Conservation (phyloP, 148 eudicot species). For the Rhododendron kiyosumense region DNA sequence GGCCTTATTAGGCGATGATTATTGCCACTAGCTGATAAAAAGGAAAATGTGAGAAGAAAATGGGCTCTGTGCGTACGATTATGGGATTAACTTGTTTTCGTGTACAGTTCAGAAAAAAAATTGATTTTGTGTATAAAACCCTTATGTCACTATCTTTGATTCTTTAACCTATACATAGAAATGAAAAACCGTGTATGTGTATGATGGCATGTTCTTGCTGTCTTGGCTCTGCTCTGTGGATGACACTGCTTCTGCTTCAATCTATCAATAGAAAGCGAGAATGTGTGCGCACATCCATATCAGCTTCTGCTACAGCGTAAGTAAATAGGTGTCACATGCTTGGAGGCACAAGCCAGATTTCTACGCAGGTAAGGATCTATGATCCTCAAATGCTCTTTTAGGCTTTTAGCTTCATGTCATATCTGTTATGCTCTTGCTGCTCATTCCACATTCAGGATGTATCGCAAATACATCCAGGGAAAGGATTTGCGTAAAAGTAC, state of each 20-base stretch:
- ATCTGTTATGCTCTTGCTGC: neutral
- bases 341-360: neutral
- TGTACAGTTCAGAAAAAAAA: neutral
- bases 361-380: neutral
- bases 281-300: neutral
- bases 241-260: neutral
- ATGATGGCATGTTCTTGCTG: neutral
- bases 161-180: neutral
- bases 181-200: neutral
- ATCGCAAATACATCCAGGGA: slow-evolving; percentile 52
- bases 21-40: neutral
- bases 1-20: neutral
- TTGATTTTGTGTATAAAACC: neutral
- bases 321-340: neutral
- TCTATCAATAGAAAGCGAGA: neutral
- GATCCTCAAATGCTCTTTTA: neutral
- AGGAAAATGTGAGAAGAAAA: neutral
- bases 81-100: neutral
- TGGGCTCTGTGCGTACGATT: neutral
- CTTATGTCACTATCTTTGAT: neutral
- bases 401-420: neutral
- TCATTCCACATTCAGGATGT: neutral
- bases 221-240: neutral
- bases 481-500: slow-evolving; percentile 61
- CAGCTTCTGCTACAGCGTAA: neutral